phyloP scores from a whole-genome alignment of 495 filamentous ascomycete genomes.

The Penicillium cosmopolitanum region DNA sequence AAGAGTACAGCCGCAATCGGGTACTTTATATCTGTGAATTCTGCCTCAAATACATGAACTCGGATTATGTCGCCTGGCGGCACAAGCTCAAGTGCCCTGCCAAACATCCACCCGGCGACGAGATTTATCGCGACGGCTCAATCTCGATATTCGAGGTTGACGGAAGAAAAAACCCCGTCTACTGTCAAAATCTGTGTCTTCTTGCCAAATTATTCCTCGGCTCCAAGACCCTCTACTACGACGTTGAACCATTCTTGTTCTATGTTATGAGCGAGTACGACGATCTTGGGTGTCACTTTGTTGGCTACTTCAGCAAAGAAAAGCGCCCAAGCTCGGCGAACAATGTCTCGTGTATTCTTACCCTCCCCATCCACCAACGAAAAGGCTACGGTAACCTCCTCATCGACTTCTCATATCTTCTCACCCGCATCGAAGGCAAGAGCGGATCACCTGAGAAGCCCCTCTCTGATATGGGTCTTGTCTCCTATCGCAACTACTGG shows the following conservation, averaged over 20 bases:
- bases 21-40: conserved; percentile 99
- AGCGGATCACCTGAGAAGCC: conserved; percentile 97
- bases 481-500: conserved; percentile 98
- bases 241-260: conserved; percentile 97
- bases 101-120: conserved; percentile 94
- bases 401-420: conserved; percentile 96
- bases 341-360: conserved; percentile 97
- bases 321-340: conserved; percentile 94
- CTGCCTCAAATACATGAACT: conserved; percentile 99
- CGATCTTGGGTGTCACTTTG: conserved; percentile 92
- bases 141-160: conserved; percentile 97
- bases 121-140: conserved; percentile 94
- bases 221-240: conserved; percentile 97
- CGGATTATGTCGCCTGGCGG: conserved; percentile 94
- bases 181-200: conserved; percentile 96
- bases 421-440: conserved; percentile 90
- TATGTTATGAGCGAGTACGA: conserved; percentile 98
- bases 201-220: conserved; percentile 95
- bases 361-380: conserved; percentile 91
- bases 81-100: conserved; percentile 98
- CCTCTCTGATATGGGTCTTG: conserved; percentile 94
- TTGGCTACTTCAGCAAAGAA: conserved; percentile 99
- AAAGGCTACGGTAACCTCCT: conserved; percentile 96
- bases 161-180: conserved; percentile 93
- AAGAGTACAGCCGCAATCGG: conserved; percentile 94